phyloP scores from a whole-genome alignment of 257 asterid genomes.

The Fraxinus excelsior region DNA sequence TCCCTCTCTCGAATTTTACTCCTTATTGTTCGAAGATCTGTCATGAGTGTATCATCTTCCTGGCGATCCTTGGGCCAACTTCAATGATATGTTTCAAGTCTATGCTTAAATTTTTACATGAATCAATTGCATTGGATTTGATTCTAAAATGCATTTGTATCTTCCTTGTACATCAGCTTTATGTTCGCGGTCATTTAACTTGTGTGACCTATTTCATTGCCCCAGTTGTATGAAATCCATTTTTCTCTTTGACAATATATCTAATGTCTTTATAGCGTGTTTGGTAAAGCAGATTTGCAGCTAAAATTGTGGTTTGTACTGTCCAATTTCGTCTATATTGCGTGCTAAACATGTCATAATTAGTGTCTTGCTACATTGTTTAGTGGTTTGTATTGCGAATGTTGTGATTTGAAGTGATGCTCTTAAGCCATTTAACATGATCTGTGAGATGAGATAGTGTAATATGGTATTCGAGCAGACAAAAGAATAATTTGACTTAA shows the following conservation, averaged over 20 bases:
- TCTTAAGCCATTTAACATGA: background rate
- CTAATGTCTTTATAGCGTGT: background rate
- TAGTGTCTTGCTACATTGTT: background rate
- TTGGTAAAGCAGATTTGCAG: background rate
- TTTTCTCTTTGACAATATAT: background rate
- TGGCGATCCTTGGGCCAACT: no score
- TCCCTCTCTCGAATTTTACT: background rate
- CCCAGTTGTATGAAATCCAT: no score
- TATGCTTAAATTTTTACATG: background rate
- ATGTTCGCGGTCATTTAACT: background rate
- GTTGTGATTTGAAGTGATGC: background rate
- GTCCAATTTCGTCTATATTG: background rate
- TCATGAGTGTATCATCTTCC: no score
- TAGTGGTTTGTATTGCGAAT: no score
- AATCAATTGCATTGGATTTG: background rate
- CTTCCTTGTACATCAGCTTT: background rate
- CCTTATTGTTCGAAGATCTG: background rate
- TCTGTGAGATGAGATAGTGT: background rate
- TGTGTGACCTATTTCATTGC: background rate
- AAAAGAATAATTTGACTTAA: no score
- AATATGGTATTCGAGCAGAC: no score
- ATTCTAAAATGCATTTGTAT: background rate
- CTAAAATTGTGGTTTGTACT: no score
- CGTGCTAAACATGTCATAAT: background rate
- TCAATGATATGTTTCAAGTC: no score